Base-by-base conservation (phyloP, 2,329 filamentous ascomycete genomes). In the Sporothrix variecibatus region DNA sequence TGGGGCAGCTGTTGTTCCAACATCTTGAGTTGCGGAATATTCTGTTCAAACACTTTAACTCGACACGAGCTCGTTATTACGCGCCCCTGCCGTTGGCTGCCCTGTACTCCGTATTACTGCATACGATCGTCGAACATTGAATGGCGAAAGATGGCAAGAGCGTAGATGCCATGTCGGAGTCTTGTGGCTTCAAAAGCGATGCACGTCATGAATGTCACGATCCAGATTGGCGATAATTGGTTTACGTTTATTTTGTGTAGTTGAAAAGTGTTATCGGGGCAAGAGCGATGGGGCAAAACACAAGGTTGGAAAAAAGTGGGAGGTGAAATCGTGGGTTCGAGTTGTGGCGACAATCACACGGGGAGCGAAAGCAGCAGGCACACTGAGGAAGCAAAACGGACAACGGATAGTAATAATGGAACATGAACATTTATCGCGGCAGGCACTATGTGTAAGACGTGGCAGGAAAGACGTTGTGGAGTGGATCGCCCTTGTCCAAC, bases 341-440 rank as follows among this genome's bases (percentile, higher is more conserved):
- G 51, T 62, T 26, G 51, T 56, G 46, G 51, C 51, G 51, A 70
- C 26, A 60, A 46, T n/a, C 28, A 34, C 38, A 43, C 20, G 31
- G 31, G 31, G 51, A 38, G 15, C 28, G 26, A 46, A 23, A 23
- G 38, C 20, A n/a, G 31, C 46, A 58, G 38, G 64, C 34, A 49
- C 53, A 56, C 56, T 65, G 67, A 73, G 46, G 34, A 65, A 73
- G 58, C 67, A 70, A 70, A 20, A 40, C 51, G 43, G 38, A 23
- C 26, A 38, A 43, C 28, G 62, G 38, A 26, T 17, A 34, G 26
- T n/a, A 26, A 34, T 3, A 26, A 60, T 60, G 38, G 28, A 43
- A 65, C 20, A 65, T 12, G 5, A 15, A 65, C 38, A 43, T 28
- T 34, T 40, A 38, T 28, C 62, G 23, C 38, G 38, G 62, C n/a